Evolutionary conservation across 2,329 filamentous ascomycete species (phyloP), one percentile per base, ranked within the genome.

Genomic region (Cyanodermella asteris): DNA sequence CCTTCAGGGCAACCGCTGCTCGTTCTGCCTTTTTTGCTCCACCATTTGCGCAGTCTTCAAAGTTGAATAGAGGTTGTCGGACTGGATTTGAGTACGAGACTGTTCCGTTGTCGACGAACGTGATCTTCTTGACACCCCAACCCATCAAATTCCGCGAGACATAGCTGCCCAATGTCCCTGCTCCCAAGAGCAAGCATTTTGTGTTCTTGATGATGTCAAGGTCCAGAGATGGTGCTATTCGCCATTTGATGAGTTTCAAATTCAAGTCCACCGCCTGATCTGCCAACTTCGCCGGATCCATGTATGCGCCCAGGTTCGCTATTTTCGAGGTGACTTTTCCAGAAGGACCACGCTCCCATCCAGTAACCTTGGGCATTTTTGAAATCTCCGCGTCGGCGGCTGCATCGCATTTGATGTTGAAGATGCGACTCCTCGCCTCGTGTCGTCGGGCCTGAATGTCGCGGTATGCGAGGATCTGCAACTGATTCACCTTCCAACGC

Each of bases 21-120:
- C 72, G 64, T 14, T 63, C 53, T 1, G 87, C 87, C 45, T 97
- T 97, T 37, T 69, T 66, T 9, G 68, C 73, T 1, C 84, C 84
- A 5, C 87, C 87, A 20, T 74, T 63, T 4, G 82, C 53, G 42
- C 87, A 94, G 46, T 97, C 87, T 18, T 75, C 62, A 39, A 91
- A 93, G 30, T 71, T 68, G 46, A 91, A 97, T 2, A 97, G 60
- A 2, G 87, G 84, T 44, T 97, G 87, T 17, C 87, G 70, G 7
- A 94, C 87, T 0, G 87, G 87, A 40, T 97, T 97, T 2, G 84
- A 94, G 45, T 81, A 97, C 5, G 82, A 93, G 17, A 97, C 84
- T 4, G 63, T 66, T 7, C 77, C 87, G 39, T 91, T 91, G 50
- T 97, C 87, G 33, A 97, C 68, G 44, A 97, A 91, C 0, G 82